Base-by-base conservation (phyloP, 768 basidiomycete genomes). In the Hirschioporus abietinus region DNA sequence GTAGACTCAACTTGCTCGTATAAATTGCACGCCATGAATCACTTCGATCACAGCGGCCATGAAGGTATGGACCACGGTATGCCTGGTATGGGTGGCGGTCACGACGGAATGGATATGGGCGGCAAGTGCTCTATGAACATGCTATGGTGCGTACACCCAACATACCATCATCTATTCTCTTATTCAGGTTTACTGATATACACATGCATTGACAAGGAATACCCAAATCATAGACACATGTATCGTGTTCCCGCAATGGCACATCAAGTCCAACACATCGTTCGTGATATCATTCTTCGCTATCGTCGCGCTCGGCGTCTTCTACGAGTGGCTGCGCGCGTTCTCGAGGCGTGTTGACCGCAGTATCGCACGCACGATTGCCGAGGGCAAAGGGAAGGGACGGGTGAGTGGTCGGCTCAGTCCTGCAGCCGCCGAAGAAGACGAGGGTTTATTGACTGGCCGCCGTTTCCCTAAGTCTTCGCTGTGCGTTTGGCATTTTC, bases 241-340 rank as follows among this genome's bases (percentile, higher is more conserved):
- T 78, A 81, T 93, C 77, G 88, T 95, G 78, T 93, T 93, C 79
- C 78, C 73, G 17, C 81, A 83, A 68, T 95, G 92, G 91, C 91
- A 93, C 78, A 86, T 95, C 71, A 78, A 72, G 68, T 83, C 88
- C 25, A 78, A 74, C 63, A 68, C 79, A 66, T 75, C 78, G 26
- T 92, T 95, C 74, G 68, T 87, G 68, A 68, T 88, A 67, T 92
- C 91, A 26, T 88, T 85, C 75, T 59, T 88, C 68, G 83, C 79
- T 65, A 87, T 95, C 75, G 81, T 88, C 65, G 77, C 76, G 0
- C 82, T 95, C 30, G 87, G 91, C 63, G 78, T 92, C n/a, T 77
- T 88, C 66, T 95, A 88, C 76, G 93, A 95, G 73, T 95, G 90
- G 75, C 82, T 94, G 63, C 86, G 91, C 64, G 80, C 81, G 58